Evolutionary conservation across 495 filamentous ascomycete species (phyloP).

Genomic region (Massariosphaeria phaeospora): DNA sequence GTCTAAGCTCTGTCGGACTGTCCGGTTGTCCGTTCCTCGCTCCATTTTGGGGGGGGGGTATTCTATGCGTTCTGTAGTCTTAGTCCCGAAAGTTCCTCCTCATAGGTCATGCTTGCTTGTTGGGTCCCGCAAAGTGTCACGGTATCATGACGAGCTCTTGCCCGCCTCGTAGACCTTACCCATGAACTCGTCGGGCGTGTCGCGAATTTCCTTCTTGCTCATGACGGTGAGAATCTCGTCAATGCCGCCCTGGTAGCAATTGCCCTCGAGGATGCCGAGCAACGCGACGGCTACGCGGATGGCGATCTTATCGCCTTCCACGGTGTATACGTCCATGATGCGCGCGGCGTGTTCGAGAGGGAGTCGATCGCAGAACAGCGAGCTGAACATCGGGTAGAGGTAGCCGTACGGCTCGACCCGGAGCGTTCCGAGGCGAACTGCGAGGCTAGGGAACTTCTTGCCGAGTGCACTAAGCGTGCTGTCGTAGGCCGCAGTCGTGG

Average conservation of each 20-base stretch:
- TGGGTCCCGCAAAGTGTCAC: background rate
- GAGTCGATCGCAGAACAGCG: constrained; percentile 53
- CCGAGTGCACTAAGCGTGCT: constrained; percentile 65
- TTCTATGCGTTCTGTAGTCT: no score
- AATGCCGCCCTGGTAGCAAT: constrained; percentile 52
- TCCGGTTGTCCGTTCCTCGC: no score
- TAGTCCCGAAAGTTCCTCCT: no score
- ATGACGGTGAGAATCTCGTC: constrained; percentile 52
- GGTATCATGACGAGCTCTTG: constrained; percentile 40
- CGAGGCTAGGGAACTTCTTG: constrained; percentile 55
- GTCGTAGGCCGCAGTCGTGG: constrained; percentile 65
- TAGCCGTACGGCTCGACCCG: constrained; percentile 48
- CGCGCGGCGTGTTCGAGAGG: constrained; percentile 70
- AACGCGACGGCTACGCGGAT: constrained; percentile 74
- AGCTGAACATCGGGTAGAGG: constrained; percentile 56
- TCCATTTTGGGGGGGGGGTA: no score
- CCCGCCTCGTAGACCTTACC: constrained; percentile 61
- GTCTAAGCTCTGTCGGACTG: no score
- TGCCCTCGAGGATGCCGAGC: constrained; percentile 57
- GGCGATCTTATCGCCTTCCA: constrained; percentile 81
- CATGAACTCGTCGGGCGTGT: constrained; percentile 65
- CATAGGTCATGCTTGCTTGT: no score
- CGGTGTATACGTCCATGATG: constrained; percentile 91
- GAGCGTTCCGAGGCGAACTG: constrained; percentile 57
- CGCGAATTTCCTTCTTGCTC: constrained; percentile 47